Conservation (phyloP, 495 filamentous ascomycete genomes). For the Daldinia caldariorum region DNA sequence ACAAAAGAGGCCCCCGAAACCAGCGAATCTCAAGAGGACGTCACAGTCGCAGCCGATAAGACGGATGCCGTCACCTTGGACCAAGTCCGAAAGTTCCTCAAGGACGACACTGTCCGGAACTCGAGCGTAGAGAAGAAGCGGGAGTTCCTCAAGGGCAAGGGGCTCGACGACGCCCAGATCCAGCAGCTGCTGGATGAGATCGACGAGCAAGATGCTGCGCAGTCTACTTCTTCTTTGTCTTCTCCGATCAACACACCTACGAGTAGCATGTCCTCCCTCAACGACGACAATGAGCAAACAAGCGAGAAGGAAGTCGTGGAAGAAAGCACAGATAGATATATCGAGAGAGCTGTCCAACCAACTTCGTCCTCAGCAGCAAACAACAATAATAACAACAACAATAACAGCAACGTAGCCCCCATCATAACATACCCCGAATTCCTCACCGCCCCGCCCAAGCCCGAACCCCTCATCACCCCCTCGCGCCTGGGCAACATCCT, state of each 20-base stretch:
- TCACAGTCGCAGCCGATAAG: slow-evolving; percentile 10
- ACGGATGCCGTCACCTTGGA: slow-evolving; percentile 62
- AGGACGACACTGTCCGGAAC: slow-evolving; percentile 77
- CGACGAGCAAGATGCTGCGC: slow-evolving; percentile 38
- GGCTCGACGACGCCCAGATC: slow-evolving; percentile 73
- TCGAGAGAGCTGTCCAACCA: slow-evolving; percentile 12
- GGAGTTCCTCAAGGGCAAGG: slow-evolving; percentile 82
- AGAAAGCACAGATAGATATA: slow-evolving; percentile 32
- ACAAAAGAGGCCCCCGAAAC: slow-evolving; percentile 25
- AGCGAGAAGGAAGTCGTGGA: slow-evolving; percentile 30
- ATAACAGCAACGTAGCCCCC: slow-evolving; percentile 69
- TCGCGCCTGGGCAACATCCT: slow-evolving; percentile 77
- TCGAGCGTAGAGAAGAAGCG: slow-evolving; percentile 77
- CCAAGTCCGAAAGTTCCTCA: slow-evolving; percentile 80
- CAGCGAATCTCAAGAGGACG: slow-evolving; percentile 19
- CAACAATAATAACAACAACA: no score
- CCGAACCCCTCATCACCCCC: slow-evolving; percentile 78
- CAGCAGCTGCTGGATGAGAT: slow-evolving; percentile 67
- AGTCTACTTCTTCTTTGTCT: slow-evolving; percentile 28
- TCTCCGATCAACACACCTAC: slow-evolving; percentile 28
- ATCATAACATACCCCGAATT: slow-evolving; percentile 99
- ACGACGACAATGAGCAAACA: slow-evolving; percentile 13
- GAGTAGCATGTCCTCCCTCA: slow-evolving; percentile 21
- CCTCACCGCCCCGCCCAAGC: slow-evolving; percentile 70
- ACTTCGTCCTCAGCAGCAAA: slow-evolving; percentile 28